Percentiles rank a stretch among this genome's conserved stretches.
phyloP scores from a whole-genome alignment of 805 yeast species.

The Ogataea paraovalis region DNA sequence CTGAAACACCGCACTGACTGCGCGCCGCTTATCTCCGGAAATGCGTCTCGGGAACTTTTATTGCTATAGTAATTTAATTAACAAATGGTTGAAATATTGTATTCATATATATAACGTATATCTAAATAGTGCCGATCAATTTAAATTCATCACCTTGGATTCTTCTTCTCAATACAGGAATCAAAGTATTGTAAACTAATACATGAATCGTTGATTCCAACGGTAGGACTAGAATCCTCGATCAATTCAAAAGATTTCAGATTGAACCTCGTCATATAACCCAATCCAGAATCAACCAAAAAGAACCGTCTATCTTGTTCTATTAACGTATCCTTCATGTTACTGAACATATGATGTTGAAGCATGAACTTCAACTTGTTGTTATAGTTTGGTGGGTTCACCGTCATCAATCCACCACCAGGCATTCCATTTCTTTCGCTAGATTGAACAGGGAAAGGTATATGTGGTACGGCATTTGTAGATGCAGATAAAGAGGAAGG shows the following conservation, averaged over 20 bases:
- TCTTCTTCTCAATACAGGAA: constrained; percentile 43
- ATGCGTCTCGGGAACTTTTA: too few relatives aligned
- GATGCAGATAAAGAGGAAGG: constrained; percentile 15
- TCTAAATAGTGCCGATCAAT: too few relatives aligned
- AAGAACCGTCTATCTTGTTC: constrained; percentile 19
- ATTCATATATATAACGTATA: too few relatives aligned
- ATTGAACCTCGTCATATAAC: constrained; percentile 33
- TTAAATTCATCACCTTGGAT: constrained; percentile 39
- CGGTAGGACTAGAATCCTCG: constrained; percentile 50
- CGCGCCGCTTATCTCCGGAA: too few relatives aligned
- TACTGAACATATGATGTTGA: constrained; percentile 20
- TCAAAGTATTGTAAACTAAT: constrained; percentile 52
- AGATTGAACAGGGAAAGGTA: not conserved
- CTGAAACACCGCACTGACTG: too few relatives aligned
- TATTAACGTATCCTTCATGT: constrained; percentile 21
- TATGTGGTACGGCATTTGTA: not conserved
- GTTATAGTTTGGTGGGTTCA: constrained; percentile 32
- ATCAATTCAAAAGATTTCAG: constrained; percentile 52
- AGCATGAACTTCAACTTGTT: constrained; percentile 26
- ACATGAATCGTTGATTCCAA: constrained; percentile 49
- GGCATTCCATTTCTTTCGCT: not conserved
- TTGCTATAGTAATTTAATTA: too few relatives aligned
- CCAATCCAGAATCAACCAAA: constrained; percentile 17
- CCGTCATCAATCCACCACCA: constrained; percentile 20
- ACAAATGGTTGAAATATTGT: too few relatives aligned